Conservation (phyloP, 306 rosid species). For the Casuarina glauca region DNA sequence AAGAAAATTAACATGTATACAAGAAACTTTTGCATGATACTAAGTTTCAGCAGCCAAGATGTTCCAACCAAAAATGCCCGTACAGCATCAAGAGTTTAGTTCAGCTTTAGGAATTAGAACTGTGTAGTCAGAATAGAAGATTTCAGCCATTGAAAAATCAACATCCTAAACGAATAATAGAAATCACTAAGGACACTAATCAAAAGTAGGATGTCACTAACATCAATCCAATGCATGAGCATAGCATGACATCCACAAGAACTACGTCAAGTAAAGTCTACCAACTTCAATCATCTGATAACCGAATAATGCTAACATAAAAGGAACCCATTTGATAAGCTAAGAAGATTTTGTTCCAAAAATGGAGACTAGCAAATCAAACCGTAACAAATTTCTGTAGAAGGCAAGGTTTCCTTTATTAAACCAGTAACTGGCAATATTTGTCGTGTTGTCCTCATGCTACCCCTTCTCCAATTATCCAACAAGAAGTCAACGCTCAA, state of each 20-base stretch:
- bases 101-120: neutral
- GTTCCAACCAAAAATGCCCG: neutral
- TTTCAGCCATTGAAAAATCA: conserved; percentile 3
- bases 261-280: neutral
- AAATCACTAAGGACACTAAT: neutral
- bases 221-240: neutral
- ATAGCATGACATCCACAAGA: neutral
- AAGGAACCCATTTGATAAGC: neutral
- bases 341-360: conserved; percentile 6
- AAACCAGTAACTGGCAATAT: neutral
- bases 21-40: neutral
- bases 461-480: neutral
- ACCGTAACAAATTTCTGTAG: neutral
- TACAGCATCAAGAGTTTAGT: neutral
- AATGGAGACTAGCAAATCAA: conserved; percentile 1
- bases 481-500: neutral
- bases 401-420: neutral
- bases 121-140: neutral
- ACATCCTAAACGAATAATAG: neutral
- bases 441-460: neutral
- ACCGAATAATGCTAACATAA: neutral
- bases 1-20: neutral
- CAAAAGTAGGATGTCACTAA: neutral
- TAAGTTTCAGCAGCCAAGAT: neutral
- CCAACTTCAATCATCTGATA: neutral